Conservation (phyloP, 371 early-diverging fungal genomes). For the Saksenaea vasiformis region DNA sequence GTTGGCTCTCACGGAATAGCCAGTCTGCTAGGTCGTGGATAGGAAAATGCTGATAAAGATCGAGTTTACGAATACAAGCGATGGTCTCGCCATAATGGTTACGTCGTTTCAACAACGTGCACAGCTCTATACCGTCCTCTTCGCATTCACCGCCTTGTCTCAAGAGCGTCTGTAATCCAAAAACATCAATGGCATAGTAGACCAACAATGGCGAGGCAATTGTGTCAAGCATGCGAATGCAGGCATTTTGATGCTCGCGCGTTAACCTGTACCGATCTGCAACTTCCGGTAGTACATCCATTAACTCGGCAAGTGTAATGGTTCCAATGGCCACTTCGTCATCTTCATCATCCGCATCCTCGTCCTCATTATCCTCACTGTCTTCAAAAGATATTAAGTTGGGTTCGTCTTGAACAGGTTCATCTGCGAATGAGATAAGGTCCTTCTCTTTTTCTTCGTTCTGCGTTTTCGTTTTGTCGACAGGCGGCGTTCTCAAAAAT, state of each 20-base stretch:
- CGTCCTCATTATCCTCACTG: slow-evolving; percentile 8
- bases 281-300: slow-evolving; percentile 23
- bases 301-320: slow-evolving; percentile 12
- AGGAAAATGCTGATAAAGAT: slow-evolving; percentile 31
- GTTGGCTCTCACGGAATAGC: slow-evolving; percentile 27
- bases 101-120: slow-evolving; percentile 23
- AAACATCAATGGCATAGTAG: slow-evolving; percentile 41
- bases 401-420: slow-evolving; percentile 12
- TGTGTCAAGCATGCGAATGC: slow-evolving; percentile 21
- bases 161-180: slow-evolving; percentile 17
- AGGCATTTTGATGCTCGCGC: slow-evolving; percentile 23
- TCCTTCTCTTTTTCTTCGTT: slow-evolving; percentile 17
- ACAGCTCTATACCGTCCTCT: slow-evolving; percentile 31
- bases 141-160: slow-evolving; percentile 29
- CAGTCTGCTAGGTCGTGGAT: slow-evolving; percentile 22
- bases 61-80: slow-evolving; percentile 29
- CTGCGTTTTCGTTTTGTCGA: slow-evolving; percentile 9
- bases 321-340: slow-evolving; percentile 14
- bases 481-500: slow-evolving; percentile 25
- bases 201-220: slow-evolving; percentile 30
- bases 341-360: slow-evolving; percentile 24
- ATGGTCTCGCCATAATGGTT: slow-evolving; percentile 34
- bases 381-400: slow-evolving; percentile 39
- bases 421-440: slow-evolving; percentile 32
- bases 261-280: slow-evolving; percentile 13